Conservation (phyloP, 2,329 filamentous ascomycete genomes). For the Pyricularia grisea region DNA sequence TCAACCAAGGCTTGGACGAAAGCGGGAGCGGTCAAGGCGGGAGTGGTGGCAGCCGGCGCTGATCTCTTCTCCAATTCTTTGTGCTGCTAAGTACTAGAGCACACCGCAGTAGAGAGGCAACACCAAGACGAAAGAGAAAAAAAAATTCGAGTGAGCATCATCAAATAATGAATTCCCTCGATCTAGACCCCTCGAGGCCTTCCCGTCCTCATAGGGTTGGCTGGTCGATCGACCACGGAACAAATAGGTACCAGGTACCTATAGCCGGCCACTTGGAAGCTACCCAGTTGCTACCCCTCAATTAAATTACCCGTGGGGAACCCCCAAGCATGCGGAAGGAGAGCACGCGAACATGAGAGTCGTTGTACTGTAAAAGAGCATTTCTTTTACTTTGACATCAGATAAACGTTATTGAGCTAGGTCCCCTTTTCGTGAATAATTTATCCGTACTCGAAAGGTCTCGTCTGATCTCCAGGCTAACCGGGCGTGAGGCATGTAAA, state of each 20-base stretch:
- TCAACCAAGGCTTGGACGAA: neutral
- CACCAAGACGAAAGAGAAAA: neutral
- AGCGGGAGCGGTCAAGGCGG: neutral
- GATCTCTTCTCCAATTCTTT: neutral
- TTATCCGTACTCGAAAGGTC: neutral
- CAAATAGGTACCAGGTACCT: neutral
- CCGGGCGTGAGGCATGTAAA: neutral
- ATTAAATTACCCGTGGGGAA: neutral
- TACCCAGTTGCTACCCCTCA: neutral
- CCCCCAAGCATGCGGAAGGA: neutral
- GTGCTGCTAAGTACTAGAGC: neutral
- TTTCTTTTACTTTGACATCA: no score
- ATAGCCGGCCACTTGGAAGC: neutral
- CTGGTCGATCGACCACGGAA: neutral
- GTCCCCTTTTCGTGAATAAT: neutral
- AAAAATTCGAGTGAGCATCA: neutral
- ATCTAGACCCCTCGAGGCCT: neutral
- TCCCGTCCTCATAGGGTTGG: neutral
- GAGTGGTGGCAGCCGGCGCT: neutral
- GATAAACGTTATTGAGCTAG: neutral
- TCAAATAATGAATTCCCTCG: neutral
- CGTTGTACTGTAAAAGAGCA: neutral
- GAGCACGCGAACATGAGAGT: neutral
- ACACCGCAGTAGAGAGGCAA: neutral
- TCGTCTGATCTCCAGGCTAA: neutral